A percentile compares a stretch with the other conserved stretches of the same genome.
Conservation (phyloP, 106 monocot genomes). For the Amphibolis antarctica region DNA sequence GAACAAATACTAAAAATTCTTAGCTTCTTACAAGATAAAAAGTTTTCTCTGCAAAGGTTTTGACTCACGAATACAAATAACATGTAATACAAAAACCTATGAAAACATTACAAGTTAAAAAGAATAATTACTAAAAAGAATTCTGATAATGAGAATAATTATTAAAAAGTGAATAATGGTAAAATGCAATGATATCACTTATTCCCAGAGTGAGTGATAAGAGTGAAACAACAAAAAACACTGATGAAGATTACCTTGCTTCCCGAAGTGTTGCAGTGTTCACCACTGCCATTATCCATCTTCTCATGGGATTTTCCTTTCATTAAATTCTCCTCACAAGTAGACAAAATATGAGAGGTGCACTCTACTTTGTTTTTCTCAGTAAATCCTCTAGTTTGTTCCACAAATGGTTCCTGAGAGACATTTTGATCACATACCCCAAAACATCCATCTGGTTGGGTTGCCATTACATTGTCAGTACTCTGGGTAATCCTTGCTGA, state of each 20-base stretch:
- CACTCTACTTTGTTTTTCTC: constrained; percentile 24
- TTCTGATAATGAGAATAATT: too few relatives aligned
- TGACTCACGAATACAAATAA: too few relatives aligned
- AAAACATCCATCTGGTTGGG: constrained; percentile 9
- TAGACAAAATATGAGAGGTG: constrained; percentile 18
- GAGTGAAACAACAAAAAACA: not conserved
- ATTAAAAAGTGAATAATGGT: not conserved
- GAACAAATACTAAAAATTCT: too few relatives aligned
- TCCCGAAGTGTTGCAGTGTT: constrained; percentile 6
- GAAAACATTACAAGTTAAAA: not conserved
- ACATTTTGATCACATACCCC: constrained; percentile 10
- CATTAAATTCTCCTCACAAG: constrained; percentile 12
- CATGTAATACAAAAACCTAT: not conserved
- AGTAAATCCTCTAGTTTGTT: not conserved
- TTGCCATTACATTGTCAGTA: constrained; percentile 7
- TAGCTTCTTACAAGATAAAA: too few relatives aligned
- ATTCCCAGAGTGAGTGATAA: not conserved
- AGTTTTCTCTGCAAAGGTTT: too few relatives aligned
- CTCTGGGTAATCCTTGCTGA: constrained; percentile 10
- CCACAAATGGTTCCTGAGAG: constrained; percentile 6
- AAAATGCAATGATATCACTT: not conserved
- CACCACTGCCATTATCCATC: constrained; percentile 8
- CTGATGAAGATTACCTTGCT: constrained; percentile 31
- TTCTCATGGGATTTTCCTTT: constrained; percentile 15
- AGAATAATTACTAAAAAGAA: not conserved